A percentile compares a stretch with the other conserved stretches of the same genome.
Evolutionary conservation across 495 filamentous ascomycete genomes (phyloP).

Genomic region (Chaetomidium leptoderma): DNA sequence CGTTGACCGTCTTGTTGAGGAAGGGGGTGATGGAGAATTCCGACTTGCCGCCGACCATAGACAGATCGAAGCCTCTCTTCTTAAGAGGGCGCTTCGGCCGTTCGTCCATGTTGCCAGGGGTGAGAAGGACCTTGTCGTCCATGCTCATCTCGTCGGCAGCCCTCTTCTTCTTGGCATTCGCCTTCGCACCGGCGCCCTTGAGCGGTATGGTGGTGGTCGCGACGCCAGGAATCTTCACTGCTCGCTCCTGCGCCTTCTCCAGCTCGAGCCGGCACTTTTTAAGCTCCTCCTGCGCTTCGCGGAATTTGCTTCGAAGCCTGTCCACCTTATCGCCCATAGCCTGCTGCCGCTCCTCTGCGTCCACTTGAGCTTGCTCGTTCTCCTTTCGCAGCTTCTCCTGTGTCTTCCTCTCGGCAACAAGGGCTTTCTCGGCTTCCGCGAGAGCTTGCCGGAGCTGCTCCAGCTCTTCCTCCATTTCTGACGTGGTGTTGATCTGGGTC

Average conservation of each 20-base stretch:
- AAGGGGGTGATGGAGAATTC: slow-evolving; percentile 90
- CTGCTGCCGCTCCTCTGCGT: slow-evolving; percentile 53
- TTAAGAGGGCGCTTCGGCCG: slow-evolving; percentile 39
- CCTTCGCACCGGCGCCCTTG: slow-evolving; percentile 38
- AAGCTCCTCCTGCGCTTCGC: slow-evolving; percentile 63
- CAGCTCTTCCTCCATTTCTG: slow-evolving; percentile 36
- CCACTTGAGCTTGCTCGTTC: slow-evolving; percentile 36
- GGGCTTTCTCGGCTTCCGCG: slow-evolving; percentile 44
- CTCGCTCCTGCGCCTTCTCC: slow-evolving; percentile 34
- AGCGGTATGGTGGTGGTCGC: slow-evolving; percentile 28
- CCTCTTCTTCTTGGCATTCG: slow-evolving; percentile 38
- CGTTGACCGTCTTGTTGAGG: slow-evolving; percentile 68
- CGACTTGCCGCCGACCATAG: slow-evolving; percentile 74
- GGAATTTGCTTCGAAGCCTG: slow-evolving; percentile 61
- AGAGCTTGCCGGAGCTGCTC: slow-evolving; percentile 46
- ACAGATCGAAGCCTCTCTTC: slow-evolving; percentile 51
- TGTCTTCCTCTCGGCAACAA: slow-evolving; percentile 40
- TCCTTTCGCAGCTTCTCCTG: slow-evolving; percentile 38
- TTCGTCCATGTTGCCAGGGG: slow-evolving; percentile 34
- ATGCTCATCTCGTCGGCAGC: slow-evolving; percentile 30
- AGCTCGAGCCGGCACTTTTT: slow-evolving; percentile 52
- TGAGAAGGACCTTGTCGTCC: slow-evolving; percentile 36
- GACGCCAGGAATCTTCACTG: slow-evolving; percentile 15
- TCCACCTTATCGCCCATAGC: slow-evolving; percentile 64
- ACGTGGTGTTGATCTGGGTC: slow-evolving; percentile 26